Base-by-base conservation (phyloP, 805 yeast genomes). In the Schwanniomyces sp. region DNA sequence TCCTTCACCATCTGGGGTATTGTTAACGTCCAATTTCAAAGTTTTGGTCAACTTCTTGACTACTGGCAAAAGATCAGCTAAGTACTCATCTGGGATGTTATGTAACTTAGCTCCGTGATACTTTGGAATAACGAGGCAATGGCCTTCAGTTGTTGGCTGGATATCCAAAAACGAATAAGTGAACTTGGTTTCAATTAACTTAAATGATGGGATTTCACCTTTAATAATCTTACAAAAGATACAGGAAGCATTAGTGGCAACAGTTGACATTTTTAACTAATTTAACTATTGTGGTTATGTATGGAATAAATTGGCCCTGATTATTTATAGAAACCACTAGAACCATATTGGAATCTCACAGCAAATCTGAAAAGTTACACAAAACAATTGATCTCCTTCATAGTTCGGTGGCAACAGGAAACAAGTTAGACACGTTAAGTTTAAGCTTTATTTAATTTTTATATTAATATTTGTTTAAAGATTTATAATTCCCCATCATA, bases 171-270 rank as follows among this genome's bases (percentile, higher is more conserved):
- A 94, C 0, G 98, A 89, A 62, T 78, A 88, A 2, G 89, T 70
- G 58, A 79, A 76, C 50, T 85, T 76, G n/a, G 97, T 89, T 68
- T 92, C 99, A 59, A 87, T 78, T 52, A 92, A 71, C 67, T 92
- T 94, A 75, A 89, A 82, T 1, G 95, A 88, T 29, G 99, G 99
- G 62, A 92, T 94, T 59, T 94, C 97, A 47, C 97, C 95, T 63
- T 90, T 90, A 73, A 92, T 84, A 68, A 92, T 92, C 62, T 91
- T 90, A 76, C 98, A 92, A 64, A 92, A 92, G 59, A 92, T 84
- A 71, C 98, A 92, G 30, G 49, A 44, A 5, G 51, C 50, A 36
- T 49, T 39, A 10, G 45, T 28, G 14, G 43, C 49, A 10, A 40
- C 40, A 16, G 45, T 18, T 34, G 45, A 32, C 45, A 42, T 42